Base-by-base conservation (phyloP, 108 stramenopile genomes). In the Pseudonitzschia multiseries region DNA sequence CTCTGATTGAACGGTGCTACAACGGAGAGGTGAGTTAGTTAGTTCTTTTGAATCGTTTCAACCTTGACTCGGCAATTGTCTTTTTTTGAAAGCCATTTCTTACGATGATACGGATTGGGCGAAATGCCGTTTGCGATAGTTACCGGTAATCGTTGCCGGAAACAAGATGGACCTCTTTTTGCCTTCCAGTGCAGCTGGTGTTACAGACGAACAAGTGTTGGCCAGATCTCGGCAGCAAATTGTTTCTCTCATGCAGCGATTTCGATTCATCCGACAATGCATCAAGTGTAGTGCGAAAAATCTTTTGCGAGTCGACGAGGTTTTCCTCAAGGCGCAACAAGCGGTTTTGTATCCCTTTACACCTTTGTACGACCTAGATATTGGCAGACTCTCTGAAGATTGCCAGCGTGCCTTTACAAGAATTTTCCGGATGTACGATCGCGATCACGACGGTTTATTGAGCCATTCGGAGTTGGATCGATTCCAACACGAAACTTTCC, bases 271-370 rank as follows among this genome's bases (percentile, higher is more conserved):
- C 15, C 81, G 89, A 60, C 89, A 93, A 77, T 90, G 87, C 65
- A 89, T 93, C 78, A 90, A 91, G 72, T 90, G 89, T 68, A 91
- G 89, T 66, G 92, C 92, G 46, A 90, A 89, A 75, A 86, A 84
- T 54, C 69, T 93, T 42, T 67, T 89, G 26, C 76, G 86, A 57
- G 88, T 93, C 20, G 88, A 90, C 62, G 92, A 93, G 63, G 81
- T 93, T 20, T 90, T 90, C 60, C 66, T 79, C n/a, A 93, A 91
- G 59, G 83, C 89, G 8, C 88, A 90, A 57, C 83, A 90, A 57
- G 81, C 92, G 8, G 86, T 93, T 15, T 66, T 93, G 8, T 93
- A 85, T 74, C 92, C 89, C 20, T 84, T 93, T 22, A 78, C 65
- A 22, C 82, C 86, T 8, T 71, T 93, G 64, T 93, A 88, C 67